These are phyloP conservation scores for Leishmania tarentolae DNA, from an alignment of 208 protist genomes.

Conservation along the genomic window DNA sequence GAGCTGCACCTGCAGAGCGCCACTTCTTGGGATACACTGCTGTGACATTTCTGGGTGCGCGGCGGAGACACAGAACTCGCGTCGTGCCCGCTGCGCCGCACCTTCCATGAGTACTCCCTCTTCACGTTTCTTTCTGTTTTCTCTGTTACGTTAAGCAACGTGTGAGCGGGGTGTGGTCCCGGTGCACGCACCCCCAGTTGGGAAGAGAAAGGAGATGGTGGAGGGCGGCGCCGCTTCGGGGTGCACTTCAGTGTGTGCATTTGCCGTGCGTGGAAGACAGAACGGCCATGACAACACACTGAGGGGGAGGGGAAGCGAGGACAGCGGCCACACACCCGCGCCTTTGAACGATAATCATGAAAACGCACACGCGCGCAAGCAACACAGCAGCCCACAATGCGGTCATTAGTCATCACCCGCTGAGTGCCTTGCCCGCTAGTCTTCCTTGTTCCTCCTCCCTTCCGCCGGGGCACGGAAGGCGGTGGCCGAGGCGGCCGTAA, in stretches of 20 bases:
- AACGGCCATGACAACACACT: neutral
- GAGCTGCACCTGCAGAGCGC: neutral
- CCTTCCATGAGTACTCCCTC: neutral
- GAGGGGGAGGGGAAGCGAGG: neutral
- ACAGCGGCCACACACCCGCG: neutral
- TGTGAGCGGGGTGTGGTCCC: neutral
- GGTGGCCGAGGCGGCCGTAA: constrained; percentile 7
- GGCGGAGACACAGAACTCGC: neutral
- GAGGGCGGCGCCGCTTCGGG: neutral
- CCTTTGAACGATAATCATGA: neutral
- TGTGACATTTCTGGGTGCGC: neutral
- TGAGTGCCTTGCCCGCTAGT: neutral
- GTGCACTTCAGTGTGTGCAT: neutral
- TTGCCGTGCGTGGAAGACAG: neutral
- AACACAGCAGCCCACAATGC: neutral
- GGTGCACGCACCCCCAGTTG: neutral
- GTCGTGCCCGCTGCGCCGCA: neutral
- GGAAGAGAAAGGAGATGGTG: neutral
- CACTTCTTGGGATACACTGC: neutral
- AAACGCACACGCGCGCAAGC: neutral
- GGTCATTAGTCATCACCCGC: neutral
- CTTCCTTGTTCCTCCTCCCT: constrained; percentile 5
- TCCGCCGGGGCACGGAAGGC: constrained; percentile 1
- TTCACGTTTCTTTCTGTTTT: neutral
- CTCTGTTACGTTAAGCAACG: neutral